Evolutionary conservation across 495 filamentous ascomycete species (phyloP).

Genomic region (Penicillium soppii): DNA sequence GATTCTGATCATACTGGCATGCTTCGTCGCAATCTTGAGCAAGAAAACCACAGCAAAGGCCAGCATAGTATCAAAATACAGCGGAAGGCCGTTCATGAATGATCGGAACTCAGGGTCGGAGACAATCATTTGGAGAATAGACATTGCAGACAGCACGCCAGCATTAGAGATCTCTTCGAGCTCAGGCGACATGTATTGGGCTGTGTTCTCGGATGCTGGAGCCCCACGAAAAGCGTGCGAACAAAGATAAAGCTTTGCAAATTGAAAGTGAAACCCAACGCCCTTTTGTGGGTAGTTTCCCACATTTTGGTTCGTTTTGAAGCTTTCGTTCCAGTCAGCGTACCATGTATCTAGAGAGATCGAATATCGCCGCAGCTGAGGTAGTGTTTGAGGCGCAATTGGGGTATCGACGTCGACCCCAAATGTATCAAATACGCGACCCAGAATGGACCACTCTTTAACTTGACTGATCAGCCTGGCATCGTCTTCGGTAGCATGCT

Average conservation of each 20-base stretch:
- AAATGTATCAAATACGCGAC: constrained; percentile 38
- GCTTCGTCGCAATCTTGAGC: constrained; percentile 32
- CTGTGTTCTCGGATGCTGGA: constrained; percentile 1
- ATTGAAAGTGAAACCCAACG: constrained; percentile 31
- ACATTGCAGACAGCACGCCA: constrained; percentile 29
- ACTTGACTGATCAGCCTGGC: constrained; percentile 37
- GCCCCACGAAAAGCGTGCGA: constrained; percentile 36
- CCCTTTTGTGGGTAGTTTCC: constrained; percentile 33
- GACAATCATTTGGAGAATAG: constrained; percentile 29
- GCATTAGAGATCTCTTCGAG: constrained; percentile 33
- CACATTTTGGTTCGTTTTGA: constrained; percentile 21
- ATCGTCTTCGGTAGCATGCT: constrained; percentile 34
- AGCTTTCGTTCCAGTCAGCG: constrained; percentile 33
- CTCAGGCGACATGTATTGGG: constrained; percentile 18
- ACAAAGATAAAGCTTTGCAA: constrained; percentile 36
- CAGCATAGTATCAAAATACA: constrained; percentile 37
- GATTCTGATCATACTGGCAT: constrained; percentile 20
- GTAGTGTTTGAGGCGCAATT: constrained; percentile 18
- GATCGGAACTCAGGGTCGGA: constrained; percentile 29
- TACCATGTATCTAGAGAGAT: constrained; percentile 32
- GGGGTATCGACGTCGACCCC: constrained; percentile 37
- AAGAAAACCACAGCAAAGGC: constrained; percentile 39
- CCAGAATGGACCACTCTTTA: constrained; percentile 31
- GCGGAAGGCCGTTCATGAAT: constrained; percentile 30
- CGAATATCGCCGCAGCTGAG: constrained; percentile 25